These are phyloP conservation scores for Pichia norvegensis DNA, from an alignment of 1,139 yeast genomes.

Conservation along the genomic window DNA sequence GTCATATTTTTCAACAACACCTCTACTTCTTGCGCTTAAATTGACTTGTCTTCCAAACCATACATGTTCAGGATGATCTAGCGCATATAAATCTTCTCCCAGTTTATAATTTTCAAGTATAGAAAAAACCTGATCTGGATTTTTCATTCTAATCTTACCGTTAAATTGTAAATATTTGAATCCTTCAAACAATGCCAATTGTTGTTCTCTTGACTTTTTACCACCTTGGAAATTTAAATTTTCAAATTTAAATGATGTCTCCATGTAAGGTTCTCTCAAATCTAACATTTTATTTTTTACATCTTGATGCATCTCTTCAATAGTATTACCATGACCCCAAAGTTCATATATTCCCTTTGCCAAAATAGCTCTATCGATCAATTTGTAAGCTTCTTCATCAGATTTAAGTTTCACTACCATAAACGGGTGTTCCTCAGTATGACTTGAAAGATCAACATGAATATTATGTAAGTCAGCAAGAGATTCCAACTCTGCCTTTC, in stretches of 20 bases:
- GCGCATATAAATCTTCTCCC: constrained; percentile 40
- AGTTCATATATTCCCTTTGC: constrained; percentile 74
- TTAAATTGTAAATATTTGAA: constrained; percentile 63
- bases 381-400: constrained; percentile 58
- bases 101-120: constrained; percentile 63
- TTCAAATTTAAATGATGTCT: constrained; percentile 68
- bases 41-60: constrained; percentile 76
- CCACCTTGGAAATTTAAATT: constrained; percentile 67
- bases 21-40: constrained; percentile 52
- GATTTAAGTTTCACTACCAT: constrained; percentile 53
- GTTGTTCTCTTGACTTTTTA: constrained; percentile 42
- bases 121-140: constrained; percentile 66
- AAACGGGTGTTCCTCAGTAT: constrained; percentile 61
- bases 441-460: constrained; percentile 50
- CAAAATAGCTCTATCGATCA: constrained; percentile 62
- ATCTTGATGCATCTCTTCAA: constrained; percentile 50
- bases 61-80: constrained; percentile 39
- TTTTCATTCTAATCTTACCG: constrained; percentile 73
- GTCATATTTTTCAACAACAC: constrained; percentile 67
- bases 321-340: constrained; percentile 63
- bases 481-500: constrained; percentile 78
- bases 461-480: constrained; percentile 60
- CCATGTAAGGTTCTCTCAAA: constrained; percentile 30
- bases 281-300: constrained; percentile 33
- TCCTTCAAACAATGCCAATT: constrained; percentile 58